These are phyloP conservation scores for Coniochaeta hoffmannii DNA, from an alignment of 2,329 filamentous ascomycete species.

Conservation along the genomic window DNA sequence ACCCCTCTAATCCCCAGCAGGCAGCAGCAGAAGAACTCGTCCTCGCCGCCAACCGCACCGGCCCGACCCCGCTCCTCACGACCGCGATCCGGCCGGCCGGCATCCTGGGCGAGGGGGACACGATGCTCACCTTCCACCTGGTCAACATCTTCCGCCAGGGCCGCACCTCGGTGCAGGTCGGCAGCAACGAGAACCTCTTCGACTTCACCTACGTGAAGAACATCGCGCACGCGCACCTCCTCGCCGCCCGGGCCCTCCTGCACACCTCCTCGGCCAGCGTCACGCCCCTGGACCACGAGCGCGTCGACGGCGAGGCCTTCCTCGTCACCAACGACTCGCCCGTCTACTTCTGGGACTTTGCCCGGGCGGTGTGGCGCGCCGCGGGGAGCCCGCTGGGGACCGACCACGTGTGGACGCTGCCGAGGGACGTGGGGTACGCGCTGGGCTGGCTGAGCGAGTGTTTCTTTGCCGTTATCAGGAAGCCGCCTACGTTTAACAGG, in stretches of 20 bases:
- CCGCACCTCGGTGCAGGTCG: constrained; percentile 73
- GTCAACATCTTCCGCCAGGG: constrained; percentile 61
- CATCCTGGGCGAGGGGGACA: constrained; percentile 87
- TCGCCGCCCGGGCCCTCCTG: constrained; percentile 69
- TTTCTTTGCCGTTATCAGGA: constrained; percentile 39
- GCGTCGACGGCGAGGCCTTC: constrained; percentile 78
- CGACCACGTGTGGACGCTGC: constrained; percentile 47
- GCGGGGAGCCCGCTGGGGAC: constrained; percentile 46
- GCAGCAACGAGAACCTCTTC: constrained; percentile 57
- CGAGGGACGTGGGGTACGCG: constrained; percentile 40
- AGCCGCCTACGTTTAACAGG: constrained; percentile 49
- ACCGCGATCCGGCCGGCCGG: constrained; percentile 76
- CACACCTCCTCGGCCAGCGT: constrained; percentile 47
- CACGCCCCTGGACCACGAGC: constrained; percentile 62
- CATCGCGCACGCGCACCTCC: constrained; percentile 69
- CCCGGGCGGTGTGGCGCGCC: constrained; percentile 66
- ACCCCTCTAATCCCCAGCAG: constrained; percentile 32
- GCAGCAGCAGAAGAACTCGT: constrained; percentile 77
- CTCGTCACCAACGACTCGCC: constrained; percentile 86
- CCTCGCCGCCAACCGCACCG: constrained; percentile 62
- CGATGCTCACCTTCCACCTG: constrained; percentile 65
- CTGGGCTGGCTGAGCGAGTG: constrained; percentile 48
- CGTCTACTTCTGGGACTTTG: constrained; percentile 87
- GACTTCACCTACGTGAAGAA: constrained; percentile 60
- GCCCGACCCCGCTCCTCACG: constrained; percentile 59